phyloP scores from a whole-genome alignment of 345 rosid genomes.

The Lumnitzera racemosa region DNA sequence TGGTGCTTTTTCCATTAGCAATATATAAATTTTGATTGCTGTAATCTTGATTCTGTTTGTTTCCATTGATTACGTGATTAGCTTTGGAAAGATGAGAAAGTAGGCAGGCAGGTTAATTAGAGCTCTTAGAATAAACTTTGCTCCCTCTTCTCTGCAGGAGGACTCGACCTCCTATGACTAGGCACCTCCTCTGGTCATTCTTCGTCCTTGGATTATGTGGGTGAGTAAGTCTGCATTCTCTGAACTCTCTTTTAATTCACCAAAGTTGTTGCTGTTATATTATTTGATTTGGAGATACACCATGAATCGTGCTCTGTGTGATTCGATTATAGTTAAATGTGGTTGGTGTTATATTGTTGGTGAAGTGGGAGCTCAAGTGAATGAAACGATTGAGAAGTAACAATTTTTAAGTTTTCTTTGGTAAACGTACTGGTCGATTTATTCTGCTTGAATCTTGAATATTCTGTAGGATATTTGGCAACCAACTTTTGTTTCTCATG shows the following conservation, averaged over 20 bases:
- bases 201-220: conserved; percentile 89
- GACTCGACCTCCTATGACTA: conserved; percentile 66
- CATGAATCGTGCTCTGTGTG: too few relatives aligned
- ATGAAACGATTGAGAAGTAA: too few relatives aligned
- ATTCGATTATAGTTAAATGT: too few relatives aligned
- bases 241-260: neutral
- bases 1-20: neutral
- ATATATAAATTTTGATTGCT: neutral
- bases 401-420: too few relatives aligned
- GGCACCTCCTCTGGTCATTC: conserved; percentile 55
- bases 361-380: too few relatives aligned
- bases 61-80: too few relatives aligned
- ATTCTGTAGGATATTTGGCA: conserved; percentile 81
- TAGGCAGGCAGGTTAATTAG: neutral
- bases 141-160: conserved; percentile 41
- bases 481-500: conserved; percentile 87
- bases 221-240: conserved; percentile 28
- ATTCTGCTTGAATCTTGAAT: conserved; percentile 3
- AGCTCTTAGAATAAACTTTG: too few relatives aligned
- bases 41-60: too few relatives aligned
- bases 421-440: neutral
- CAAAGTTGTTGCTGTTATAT: too few relatives aligned
- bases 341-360: too few relatives aligned
- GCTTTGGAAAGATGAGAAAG: neutral
- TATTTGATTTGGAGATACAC: too few relatives aligned